phyloP scores from a whole-genome alignment of 352 stramenopile species.

The Pythium myriotylum region DNA sequence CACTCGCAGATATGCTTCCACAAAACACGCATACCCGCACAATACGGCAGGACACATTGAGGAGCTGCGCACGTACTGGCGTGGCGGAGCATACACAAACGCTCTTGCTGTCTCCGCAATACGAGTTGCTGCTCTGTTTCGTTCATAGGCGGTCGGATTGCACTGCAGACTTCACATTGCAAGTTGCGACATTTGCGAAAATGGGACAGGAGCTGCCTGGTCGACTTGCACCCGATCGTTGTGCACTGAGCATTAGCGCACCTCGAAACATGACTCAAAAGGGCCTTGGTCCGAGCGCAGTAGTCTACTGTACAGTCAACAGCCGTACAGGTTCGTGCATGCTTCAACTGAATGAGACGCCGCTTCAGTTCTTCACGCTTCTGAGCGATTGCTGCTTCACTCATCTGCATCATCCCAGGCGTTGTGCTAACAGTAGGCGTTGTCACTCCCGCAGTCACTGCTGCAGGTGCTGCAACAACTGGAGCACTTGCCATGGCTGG shows the following conservation, averaged over 20 bases:
- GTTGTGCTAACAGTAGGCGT: constrained; percentile 24
- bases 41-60: constrained; percentile 83
- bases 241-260: constrained; percentile 85
- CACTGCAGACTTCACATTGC: constrained; percentile 86
- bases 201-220: constrained; percentile 81
- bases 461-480: constrained; percentile 9
- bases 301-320: constrained; percentile 81
- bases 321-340: constrained; percentile 79
- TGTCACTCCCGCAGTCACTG: constrained; percentile 14
- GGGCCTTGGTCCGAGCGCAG: constrained; percentile 77
- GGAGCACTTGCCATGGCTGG: not conserved
- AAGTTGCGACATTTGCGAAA: constrained; percentile 89
- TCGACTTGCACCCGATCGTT: constrained; percentile 89
- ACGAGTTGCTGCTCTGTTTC: constrained; percentile 86
- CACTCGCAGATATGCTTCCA: constrained; percentile 93
- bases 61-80: constrained; percentile 73
- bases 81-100: constrained; percentile 87
- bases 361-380: constrained; percentile 86
- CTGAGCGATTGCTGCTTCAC: constrained; percentile 79
- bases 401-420: constrained; percentile 70
- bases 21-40: constrained; percentile 85
- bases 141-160: constrained; percentile 88
- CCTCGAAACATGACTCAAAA: constrained; percentile 80
- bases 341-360: constrained; percentile 85
- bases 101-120: constrained; percentile 82